Evolutionary conservation across 345 rosid species (phyloP).

Genomic region (Camelina laxa): DNA sequence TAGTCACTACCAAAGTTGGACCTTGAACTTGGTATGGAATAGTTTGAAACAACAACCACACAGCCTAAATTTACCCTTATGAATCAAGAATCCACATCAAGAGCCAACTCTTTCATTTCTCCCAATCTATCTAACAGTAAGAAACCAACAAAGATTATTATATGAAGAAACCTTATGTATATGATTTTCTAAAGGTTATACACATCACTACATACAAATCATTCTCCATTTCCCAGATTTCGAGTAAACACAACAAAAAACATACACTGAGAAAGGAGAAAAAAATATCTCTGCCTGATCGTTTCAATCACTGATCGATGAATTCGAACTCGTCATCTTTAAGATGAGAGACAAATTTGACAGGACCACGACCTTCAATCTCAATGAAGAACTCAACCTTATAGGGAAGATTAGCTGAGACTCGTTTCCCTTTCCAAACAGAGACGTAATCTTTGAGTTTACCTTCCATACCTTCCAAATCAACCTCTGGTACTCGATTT

Average conservation of each 20-base stretch:
- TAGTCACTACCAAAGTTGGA: not conserved
- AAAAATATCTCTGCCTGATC: conserved; percentile 14
- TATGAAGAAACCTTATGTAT: conserved; percentile 25
- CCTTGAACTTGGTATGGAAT: not conserved
- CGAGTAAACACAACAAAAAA: conserved; percentile 14
- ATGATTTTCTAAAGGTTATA: conserved; percentile 27
- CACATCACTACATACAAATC: conserved; percentile 30
- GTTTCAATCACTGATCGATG: conserved; percentile 45
- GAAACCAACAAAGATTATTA: not conserved
- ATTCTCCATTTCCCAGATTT: conserved; percentile 28
- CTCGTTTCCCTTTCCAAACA: conserved; percentile 73
- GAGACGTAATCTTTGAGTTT: conserved; percentile 66
- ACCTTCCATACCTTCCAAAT: conserved; percentile 79
- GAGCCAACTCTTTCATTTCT: conserved; percentile 2
- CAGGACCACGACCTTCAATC: conserved; percentile 66
- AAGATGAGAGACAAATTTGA: conserved; percentile 81
- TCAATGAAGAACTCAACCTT: conserved; percentile 69
- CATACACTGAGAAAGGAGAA: conserved; percentile 14
- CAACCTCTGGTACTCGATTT: conserved; percentile 70
- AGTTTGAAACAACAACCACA: not conserved
- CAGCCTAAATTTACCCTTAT: not conserved
- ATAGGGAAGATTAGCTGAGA: conserved; percentile 82
- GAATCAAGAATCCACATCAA: not conserved
- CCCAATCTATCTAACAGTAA: not conserved
- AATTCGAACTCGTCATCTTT: conserved; percentile 80